These are phyloP conservation scores for Athelia sp. DNA, from an alignment of 1,284 basidiomycete species.

Conservation along the genomic window DNA sequence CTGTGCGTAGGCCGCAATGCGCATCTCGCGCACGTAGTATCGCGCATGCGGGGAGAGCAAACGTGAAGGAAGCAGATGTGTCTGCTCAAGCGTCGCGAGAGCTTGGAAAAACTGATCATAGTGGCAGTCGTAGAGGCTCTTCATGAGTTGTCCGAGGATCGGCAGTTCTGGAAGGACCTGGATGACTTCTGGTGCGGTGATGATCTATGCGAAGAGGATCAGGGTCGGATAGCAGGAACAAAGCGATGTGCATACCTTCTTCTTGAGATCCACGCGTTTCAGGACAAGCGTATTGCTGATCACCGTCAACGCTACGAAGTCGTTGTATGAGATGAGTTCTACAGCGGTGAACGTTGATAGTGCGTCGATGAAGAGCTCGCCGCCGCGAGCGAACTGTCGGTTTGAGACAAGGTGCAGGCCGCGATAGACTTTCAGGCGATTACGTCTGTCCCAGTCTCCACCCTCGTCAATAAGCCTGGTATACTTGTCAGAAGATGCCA, in stretches of 20 bases:
- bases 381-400: conserved; percentile 73
- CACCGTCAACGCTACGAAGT: conserved; percentile 87
- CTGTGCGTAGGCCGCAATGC: conserved; percentile 92
- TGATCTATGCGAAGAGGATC: conserved; percentile 38
- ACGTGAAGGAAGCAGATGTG: conserved; percentile 82
- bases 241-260: conserved; percentile 59
- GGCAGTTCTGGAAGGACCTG: conserved; percentile 70
- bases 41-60: conserved; percentile 84
- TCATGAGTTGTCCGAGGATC: conserved; percentile 63
- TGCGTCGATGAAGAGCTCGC: conserved; percentile 83
- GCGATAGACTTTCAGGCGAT: conserved; percentile 94
- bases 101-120: conserved; percentile 94
- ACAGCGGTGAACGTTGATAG: conserved; percentile 93
- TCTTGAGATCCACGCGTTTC: conserved; percentile 86
- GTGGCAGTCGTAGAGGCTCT: conserved; percentile 86
- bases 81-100: conserved; percentile 86
- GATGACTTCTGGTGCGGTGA: conserved; percentile 66
- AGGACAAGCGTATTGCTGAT: conserved; percentile 78
- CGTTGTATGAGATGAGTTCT: conserved; percentile 86
- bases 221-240: conserved; percentile 1
- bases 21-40: conserved; percentile 94
- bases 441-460: conserved; percentile 97
- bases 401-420: conserved; percentile 85
- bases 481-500: neutral
- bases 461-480: conserved; percentile 88